phyloP scores from a whole-genome alignment of 2,329 filamentous ascomycete genomes.

The Knufia fluminis region DNA sequence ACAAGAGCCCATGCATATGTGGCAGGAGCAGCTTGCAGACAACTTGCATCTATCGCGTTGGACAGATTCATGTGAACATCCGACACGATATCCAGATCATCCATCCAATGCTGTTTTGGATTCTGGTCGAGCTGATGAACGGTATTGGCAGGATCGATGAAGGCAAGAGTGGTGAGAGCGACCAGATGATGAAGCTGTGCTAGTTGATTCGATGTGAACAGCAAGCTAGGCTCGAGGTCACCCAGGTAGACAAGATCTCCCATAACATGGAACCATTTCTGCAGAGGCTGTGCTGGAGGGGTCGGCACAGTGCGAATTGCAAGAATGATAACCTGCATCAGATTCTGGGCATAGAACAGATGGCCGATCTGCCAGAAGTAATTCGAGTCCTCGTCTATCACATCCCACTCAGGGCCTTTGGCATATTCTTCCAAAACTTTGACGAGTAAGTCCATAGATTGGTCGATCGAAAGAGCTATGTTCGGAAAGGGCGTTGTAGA shows the following conservation, averaged over 20 bases:
- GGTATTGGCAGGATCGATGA: slow-evolving; percentile 16
- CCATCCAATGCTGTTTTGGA: slow-evolving; percentile 39
- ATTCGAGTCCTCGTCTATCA: slow-evolving; percentile 8
- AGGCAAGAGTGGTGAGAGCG: slow-evolving; percentile 6
- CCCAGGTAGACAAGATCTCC: not conserved
- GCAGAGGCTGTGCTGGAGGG: not conserved
- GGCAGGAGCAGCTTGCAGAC: slow-evolving; percentile 60
- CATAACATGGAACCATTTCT: slow-evolving; percentile 4
- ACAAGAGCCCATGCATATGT: slow-evolving; percentile 76
- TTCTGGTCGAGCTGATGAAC: slow-evolving; percentile 7
- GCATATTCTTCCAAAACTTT: not conserved
- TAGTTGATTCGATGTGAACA: not conserved
- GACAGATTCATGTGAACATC: slow-evolving; percentile 65
- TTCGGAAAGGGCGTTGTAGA: not conserved
- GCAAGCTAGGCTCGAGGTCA: not conserved
- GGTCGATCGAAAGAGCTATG: not conserved
- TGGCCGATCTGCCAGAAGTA: slow-evolving; percentile 7
- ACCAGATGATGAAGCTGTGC: slow-evolving; percentile 2
- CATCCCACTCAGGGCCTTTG: not conserved
- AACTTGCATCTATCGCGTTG: slow-evolving; percentile 46
- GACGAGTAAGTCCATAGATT: not conserved
- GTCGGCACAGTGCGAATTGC: not conserved
- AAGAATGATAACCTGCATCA: slow-evolving; percentile 7
- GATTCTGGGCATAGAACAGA: not conserved
- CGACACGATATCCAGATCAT: slow-evolving; percentile 50